Evolutionary conservation across 768 basidiomycete species (phyloP).

Genomic region (Tylopilus balloui): DNA sequence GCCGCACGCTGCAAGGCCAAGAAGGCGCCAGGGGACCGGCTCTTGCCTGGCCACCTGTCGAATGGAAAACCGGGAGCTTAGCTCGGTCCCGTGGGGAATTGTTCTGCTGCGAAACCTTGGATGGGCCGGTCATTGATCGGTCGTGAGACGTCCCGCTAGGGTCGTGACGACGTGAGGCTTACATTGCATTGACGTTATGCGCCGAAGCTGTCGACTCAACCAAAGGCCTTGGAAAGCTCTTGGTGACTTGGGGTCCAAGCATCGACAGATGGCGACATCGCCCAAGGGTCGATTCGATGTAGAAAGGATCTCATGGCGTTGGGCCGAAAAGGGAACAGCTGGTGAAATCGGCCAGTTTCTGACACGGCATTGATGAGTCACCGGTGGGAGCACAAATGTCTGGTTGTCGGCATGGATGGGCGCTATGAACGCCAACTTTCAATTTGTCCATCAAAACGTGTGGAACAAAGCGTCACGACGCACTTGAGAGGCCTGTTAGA

Average conservation of each 20-base stretch:
- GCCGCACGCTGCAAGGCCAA: neutral
- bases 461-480: conserved; percentile 18
- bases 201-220: neutral
- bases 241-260: neutral
- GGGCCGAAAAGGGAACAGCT: conserved; percentile 1
- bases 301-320: neutral
- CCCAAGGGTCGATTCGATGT: neutral
- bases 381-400: conserved; percentile 7
- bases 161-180: neutral
- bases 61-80: neutral
- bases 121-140: neutral
- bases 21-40: neutral
- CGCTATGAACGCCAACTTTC: conserved; percentile 15
- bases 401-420: neutral
- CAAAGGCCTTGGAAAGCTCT: too few species aligned
- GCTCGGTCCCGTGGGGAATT: neutral
- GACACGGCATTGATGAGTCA: conserved; percentile 1
- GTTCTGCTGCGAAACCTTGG: neutral
- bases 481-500: conserved; percentile 17
- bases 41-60: neutral
- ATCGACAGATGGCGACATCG: too few species aligned
- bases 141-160: neutral
- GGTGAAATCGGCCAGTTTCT: conserved; percentile 2
- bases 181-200: neutral
- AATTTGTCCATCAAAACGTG: conserved; percentile 10